These are phyloP conservation scores for Grammothele lineata DNA, from an alignment of 768 basidiomycete genomes.

Conservation along the genomic window DNA sequence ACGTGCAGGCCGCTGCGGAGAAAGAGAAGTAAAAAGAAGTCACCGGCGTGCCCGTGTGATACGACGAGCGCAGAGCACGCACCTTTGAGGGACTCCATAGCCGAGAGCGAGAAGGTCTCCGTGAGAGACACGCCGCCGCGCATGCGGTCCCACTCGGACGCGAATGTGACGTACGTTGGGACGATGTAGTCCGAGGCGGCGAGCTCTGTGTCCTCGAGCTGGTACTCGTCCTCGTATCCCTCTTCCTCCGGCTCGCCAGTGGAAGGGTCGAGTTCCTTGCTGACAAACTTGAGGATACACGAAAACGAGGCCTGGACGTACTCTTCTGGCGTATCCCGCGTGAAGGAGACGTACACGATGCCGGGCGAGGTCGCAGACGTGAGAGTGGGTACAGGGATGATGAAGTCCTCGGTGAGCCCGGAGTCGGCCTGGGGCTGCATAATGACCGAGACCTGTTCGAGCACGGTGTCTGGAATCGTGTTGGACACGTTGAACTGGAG, in stretches of 20 bases:
- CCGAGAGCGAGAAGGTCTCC: constrained; percentile 90
- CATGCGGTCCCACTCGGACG: constrained; percentile 93
- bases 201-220: constrained; percentile 92
- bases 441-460: constrained; percentile 91
- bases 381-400: constrained; percentile 77
- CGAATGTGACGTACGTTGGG: constrained; percentile 91
- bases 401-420: constrained; percentile 89
- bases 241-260: constrained; percentile 96
- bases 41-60: constrained; percentile 10
- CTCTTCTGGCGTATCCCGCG: constrained; percentile 69
- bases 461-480: constrained; percentile 90
- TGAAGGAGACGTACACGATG: constrained; percentile 91
- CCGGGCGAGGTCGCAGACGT: constrained; percentile 71
- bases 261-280: constrained; percentile 95
- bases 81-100: constrained; percentile 95
- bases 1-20: constrained; percentile 84
- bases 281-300: constrained; percentile 90
- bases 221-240: constrained; percentile 99
- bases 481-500: constrained; percentile 93
- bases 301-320: constrained; percentile 84
- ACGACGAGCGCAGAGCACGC: constrained; percentile 24
- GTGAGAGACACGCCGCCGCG: constrained; percentile 72
- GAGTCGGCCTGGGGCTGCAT: constrained; percentile 79
- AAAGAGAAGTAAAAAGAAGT: constrained; percentile 15
- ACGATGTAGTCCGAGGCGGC: constrained; percentile 93